Conservation (phyloP, 2,329 filamentous ascomycete genomes). For the Aspergillus piperis region DNA sequence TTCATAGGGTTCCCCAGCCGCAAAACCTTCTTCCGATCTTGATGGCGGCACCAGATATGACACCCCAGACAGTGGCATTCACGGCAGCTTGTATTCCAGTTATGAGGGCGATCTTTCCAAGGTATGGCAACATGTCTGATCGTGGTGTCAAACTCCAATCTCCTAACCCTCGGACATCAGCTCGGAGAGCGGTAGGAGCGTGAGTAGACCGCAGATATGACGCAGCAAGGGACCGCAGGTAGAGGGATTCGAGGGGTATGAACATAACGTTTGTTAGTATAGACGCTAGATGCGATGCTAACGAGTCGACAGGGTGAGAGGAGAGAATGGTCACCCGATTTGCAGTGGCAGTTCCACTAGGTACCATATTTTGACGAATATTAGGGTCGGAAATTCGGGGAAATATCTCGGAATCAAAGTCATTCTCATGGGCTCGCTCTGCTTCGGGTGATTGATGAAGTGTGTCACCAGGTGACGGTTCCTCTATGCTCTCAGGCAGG, state of each 20-base stretch:
- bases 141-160: constrained; percentile 39
- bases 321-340: constrained; percentile 48
- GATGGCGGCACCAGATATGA: constrained; percentile 41
- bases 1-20: constrained; percentile 40
- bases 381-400: constrained; percentile 23
- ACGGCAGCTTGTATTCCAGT: constrained; percentile 40
- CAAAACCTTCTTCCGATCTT: constrained; percentile 43
- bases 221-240: constrained; percentile 41
- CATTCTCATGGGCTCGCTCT: constrained; percentile 16
- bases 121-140: constrained; percentile 35
- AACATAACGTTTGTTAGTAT: constrained; percentile 41
- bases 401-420: constrained; percentile 17
- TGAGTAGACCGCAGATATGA: constrained; percentile 37
- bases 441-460: constrained; percentile 16
- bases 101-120: constrained; percentile 40
- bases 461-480: constrained; percentile 27
- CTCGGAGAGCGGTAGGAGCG: constrained; percentile 22
- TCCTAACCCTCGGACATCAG: constrained; percentile 35
- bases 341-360: constrained; percentile 19
- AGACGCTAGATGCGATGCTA: constrained; percentile 44
- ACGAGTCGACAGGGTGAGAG: constrained; percentile 43
- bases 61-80: constrained; percentile 40
- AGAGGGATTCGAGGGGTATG: constrained; percentile 44
- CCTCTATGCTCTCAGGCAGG: constrained; percentile 36
- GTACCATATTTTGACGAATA: constrained; percentile 16